Evolutionary conservation across 345 rosid genomes (phyloP), one percentile per base, ranked within the genome.

Genomic region (Populus nigra): DNA sequence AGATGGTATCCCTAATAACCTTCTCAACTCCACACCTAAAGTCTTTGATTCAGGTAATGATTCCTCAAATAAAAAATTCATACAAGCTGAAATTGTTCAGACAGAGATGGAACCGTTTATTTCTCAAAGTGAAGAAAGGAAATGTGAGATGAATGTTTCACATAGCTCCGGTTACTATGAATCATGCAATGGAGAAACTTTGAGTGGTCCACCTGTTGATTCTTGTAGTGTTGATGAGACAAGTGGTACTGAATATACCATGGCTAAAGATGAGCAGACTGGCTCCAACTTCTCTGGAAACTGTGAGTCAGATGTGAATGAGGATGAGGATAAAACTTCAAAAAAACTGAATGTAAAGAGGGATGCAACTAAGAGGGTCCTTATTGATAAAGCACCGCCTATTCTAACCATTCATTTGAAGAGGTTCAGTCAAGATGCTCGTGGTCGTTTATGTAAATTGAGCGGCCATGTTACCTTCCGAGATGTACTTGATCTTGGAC

Each of bases 391-490:
- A 83, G 90, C 89, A 4, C 99, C 99, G 11, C 92, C 91, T 55
- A 83, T 94, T 57, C 81, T 96, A 74, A 94, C 97, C 53, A 83
- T 96, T 79, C 99, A 96, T 88, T 85, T 96, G 77, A 96, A 96
- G 74, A 89, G 99, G 83, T 96, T 96, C 83, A 89, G 90, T 87
- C 99, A 96, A 85, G 99, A 94, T 84, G 82, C 86, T 63, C 98
- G 96, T 47, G 99, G 99, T 81, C 93, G 97, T 71, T 82, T 92
- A 78, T 92, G 88, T 87, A 96, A 96, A 89, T 85, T 96, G 86
- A 92, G 87, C 39, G 99, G 99, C 43, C 97, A 90, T 85, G 94
- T 96, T 77, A 84, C 82, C 80, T 96, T 96, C 77, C 69, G 88
- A 80, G 98, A 92, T 71, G 43, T 67, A 39, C 82, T 96, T 23